These are phyloP conservation scores for Parietaria judaica DNA, from an alignment of 306 rosid species.

Conservation along the genomic window DNA sequence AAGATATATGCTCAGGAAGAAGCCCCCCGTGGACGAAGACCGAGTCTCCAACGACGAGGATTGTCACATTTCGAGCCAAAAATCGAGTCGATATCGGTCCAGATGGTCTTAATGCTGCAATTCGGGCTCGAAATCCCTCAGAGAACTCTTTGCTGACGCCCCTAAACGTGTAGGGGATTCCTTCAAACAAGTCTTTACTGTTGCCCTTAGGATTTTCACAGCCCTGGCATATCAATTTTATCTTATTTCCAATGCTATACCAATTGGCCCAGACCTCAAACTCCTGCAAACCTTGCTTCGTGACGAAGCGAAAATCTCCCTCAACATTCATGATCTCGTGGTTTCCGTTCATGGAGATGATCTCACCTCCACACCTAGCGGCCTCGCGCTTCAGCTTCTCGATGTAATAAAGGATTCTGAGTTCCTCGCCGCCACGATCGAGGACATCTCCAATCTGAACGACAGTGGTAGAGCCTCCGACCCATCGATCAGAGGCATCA, in stretches of 20 bases:
- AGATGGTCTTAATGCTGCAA: conserved; percentile 62
- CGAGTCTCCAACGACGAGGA: conserved; percentile 67
- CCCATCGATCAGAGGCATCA: conserved; percentile 52
- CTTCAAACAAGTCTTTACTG: conserved; percentile 42
- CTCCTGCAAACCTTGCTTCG: conserved; percentile 46
- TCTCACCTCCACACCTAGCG: conserved; percentile 41
- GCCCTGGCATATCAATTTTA: conserved; percentile 50
- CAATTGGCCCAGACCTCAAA: conserved; percentile 70
- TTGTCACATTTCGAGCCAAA: conserved; percentile 52
- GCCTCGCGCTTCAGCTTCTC: conserved; percentile 82
- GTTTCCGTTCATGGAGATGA: conserved; percentile 85
- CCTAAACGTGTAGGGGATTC: conserved; percentile 34
- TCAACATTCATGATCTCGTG: conserved; percentile 94
- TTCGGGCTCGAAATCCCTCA: conserved; percentile 63
- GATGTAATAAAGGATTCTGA: conserved; percentile 63
- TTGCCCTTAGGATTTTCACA: conserved; percentile 21
- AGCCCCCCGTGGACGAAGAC: conserved; percentile 90
- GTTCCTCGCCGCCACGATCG: conserved; percentile 85
- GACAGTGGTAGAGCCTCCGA: conserved; percentile 68
- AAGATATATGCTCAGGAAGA: conserved; percentile 44
- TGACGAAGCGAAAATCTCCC: conserved; percentile 62
- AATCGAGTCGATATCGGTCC: conserved; percentile 72
- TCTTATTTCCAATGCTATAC: conserved; percentile 48
- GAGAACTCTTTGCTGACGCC: conserved; percentile 33
- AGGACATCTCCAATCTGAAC: conserved; percentile 86